A percentile compares a stretch with the other conserved stretches of the same genome.
phyloP scores from a whole-genome alignment of 495 filamentous ascomycete species.

The Barbatosphaeria neglecta region DNA sequence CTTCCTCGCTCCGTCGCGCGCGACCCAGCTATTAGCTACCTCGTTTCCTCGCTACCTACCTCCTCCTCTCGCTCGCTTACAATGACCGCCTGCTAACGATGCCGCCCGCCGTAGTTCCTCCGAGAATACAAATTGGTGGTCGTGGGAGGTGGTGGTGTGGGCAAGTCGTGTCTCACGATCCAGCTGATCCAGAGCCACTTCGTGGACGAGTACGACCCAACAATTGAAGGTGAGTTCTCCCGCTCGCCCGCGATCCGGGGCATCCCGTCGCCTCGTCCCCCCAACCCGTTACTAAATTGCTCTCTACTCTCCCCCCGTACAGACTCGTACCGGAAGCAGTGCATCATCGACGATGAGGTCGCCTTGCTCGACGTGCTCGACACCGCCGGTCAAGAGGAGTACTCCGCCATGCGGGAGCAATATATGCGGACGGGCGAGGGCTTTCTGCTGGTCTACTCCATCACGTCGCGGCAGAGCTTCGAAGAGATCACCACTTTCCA shows the following conservation, averaged over 20 bases:
- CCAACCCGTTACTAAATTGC: constrained; percentile 4
- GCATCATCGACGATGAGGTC: constrained; percentile 94
- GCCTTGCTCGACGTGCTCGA: constrained; percentile 95
- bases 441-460: constrained; percentile 95
- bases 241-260: constrained; percentile 1
- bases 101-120: constrained; percentile 62
- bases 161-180: constrained; percentile 98
- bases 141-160: constrained; percentile 94
- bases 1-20: neutral
- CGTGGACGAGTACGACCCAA: constrained; percentile 98
- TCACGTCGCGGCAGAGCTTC: constrained; percentile 92
- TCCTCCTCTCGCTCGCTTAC: neutral
- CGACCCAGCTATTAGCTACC: neutral
- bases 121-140: constrained; percentile 99
- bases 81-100: constrained; percentile 5
- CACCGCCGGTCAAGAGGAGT: constrained; percentile 97
- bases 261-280: neutral
- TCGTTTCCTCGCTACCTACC: neutral
- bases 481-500: constrained; percentile 98
- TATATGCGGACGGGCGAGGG: constrained; percentile 99
- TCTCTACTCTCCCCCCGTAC: no score
- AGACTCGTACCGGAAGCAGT: constrained; percentile 99
- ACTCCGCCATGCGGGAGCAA: constrained; percentile 98
- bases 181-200: constrained; percentile 98
- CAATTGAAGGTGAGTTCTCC: constrained; percentile 94